These are phyloP conservation scores for Kwoniella heveanensis DNA, from an alignment of 768 basidiomycete species.

Conservation along the genomic window DNA sequence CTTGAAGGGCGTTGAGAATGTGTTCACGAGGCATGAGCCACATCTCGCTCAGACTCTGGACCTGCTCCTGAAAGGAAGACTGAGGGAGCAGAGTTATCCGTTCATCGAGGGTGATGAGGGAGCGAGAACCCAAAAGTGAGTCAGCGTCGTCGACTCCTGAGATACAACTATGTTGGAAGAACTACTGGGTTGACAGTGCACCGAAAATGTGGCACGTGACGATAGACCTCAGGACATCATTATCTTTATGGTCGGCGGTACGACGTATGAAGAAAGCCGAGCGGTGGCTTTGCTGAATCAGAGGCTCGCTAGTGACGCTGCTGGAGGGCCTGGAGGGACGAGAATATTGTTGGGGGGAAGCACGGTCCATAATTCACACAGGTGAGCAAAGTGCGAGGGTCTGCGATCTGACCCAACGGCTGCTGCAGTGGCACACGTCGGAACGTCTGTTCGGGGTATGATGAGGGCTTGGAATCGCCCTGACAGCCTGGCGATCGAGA, in stretches of 20 bases:
- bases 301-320: slow-evolving; percentile 61
- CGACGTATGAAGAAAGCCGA: slow-evolving; percentile 93
- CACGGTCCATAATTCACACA: slow-evolving; percentile 89
- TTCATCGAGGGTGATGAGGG: slow-evolving; percentile 70
- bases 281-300: slow-evolving; percentile 83
- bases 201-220: too few species aligned
- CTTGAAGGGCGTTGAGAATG: slow-evolving; percentile 97
- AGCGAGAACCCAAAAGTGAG: slow-evolving; percentile 64
- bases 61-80: slow-evolving; percentile 76
- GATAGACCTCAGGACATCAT: slow-evolving; percentile 97
- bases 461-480: too few species aligned
- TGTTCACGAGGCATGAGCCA: slow-evolving; percentile 95
- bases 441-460: neutral
- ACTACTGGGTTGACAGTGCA: too few species aligned
- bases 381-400: too few species aligned
- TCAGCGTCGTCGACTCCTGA: neutral
- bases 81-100: slow-evolving; percentile 86
- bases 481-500: too few species aligned
- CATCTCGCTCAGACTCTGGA: slow-evolving; percentile 91
- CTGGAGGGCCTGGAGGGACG: slow-evolving; percentile 61
- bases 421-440: too few species aligned
- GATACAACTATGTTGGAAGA: too few species aligned
- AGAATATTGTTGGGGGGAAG: slow-evolving; percentile 89
- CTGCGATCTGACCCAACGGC: too few species aligned
- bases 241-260: slow-evolving; percentile 92